phyloP scores from a whole-genome alignment of 495 filamentous ascomycete species.

The Xylaria telfairii region DNA sequence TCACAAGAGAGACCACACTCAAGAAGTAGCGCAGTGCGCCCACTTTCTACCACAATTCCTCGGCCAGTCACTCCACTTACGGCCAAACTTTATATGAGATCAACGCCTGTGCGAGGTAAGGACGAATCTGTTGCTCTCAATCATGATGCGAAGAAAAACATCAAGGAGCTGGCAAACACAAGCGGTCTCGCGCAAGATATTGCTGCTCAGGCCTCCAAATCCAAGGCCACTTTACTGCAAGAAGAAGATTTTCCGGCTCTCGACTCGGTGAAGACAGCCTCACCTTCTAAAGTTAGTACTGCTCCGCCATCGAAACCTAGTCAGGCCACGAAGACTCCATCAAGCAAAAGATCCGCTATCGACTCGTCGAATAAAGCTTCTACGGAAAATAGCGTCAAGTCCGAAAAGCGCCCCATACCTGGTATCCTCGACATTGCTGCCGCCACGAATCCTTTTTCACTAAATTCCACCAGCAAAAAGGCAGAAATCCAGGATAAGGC shows the following conservation, averaged over 20 bases:
- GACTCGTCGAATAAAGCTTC: constrained; percentile 27
- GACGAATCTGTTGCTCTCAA: constrained; percentile 27
- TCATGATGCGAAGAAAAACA: constrained; percentile 53
- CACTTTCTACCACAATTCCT: constrained; percentile 28
- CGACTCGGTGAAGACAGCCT: constrained; percentile 43
- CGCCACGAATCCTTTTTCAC: constrained; percentile 48
- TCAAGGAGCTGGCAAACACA: constrained; percentile 52
- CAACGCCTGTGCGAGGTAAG: constrained; percentile 33
- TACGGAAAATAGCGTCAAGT: constrained; percentile 27
- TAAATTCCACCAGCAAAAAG: constrained; percentile 35
- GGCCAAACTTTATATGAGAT: constrained; percentile 14
- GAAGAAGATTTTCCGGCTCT: constrained; percentile 68
- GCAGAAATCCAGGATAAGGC: constrained; percentile 42
- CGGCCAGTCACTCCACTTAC: constrained; percentile 37
- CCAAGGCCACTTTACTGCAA: constrained; percentile 46
- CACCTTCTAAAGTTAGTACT: constrained; percentile 32
- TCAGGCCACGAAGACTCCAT: constrained; percentile 33
- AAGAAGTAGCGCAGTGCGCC: constrained; percentile 6
- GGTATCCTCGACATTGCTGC: constrained; percentile 70
- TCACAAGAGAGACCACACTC: constrained; percentile 25
- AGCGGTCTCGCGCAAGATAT: constrained; percentile 56
- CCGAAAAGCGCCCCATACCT: constrained; percentile 62
- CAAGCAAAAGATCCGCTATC: constrained; percentile 34
- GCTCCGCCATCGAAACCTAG: constrained; percentile 30
- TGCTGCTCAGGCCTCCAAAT: constrained; percentile 48